These are phyloP conservation scores for Malus sylvestris DNA, from an alignment of 306 rosid genomes.

Conservation along the genomic window DNA sequence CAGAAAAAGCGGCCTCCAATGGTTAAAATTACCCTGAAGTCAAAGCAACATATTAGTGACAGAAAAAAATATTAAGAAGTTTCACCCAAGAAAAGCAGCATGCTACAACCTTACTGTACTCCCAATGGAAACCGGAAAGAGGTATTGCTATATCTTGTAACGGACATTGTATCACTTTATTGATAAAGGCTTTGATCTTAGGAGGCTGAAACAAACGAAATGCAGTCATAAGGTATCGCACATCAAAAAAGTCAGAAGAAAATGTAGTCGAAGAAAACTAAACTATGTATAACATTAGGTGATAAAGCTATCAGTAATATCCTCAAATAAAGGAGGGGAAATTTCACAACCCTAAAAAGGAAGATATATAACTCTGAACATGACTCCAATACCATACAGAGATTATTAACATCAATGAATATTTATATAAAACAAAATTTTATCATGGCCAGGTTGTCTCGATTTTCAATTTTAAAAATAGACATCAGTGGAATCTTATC, in stretches of 20 bases:
- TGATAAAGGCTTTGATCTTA: slow-evolving; percentile 78
- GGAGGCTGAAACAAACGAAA: slow-evolving; percentile 67
- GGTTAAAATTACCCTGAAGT: slow-evolving; percentile 89
- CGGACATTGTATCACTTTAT: slow-evolving; percentile 89
- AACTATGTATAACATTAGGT: not conserved
- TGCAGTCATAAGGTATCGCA: slow-evolving; percentile 2
- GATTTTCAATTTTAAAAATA: not conserved
- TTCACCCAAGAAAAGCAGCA: not conserved
- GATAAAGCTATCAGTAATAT: not conserved
- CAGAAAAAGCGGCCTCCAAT: slow-evolving; percentile 89
- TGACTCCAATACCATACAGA: not conserved
- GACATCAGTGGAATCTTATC: not conserved
- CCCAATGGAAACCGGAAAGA: slow-evolving; percentile 95
- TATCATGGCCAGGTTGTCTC: not conserved
- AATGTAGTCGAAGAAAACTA: not conserved
- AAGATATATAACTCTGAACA: not conserved
- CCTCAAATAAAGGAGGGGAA: not conserved
- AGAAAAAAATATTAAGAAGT: not conserved
- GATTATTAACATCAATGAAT: not conserved
- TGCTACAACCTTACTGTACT: slow-evolving; percentile 69
- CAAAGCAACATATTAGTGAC: slow-evolving; percentile 21
- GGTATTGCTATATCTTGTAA: slow-evolving; percentile 89
- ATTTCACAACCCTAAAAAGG: not conserved
- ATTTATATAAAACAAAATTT: not conserved
- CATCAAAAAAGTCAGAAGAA: not conserved